phyloP scores from a whole-genome alignment of 495 filamentous ascomycete genomes.

The Neurospora sp. region DNA sequence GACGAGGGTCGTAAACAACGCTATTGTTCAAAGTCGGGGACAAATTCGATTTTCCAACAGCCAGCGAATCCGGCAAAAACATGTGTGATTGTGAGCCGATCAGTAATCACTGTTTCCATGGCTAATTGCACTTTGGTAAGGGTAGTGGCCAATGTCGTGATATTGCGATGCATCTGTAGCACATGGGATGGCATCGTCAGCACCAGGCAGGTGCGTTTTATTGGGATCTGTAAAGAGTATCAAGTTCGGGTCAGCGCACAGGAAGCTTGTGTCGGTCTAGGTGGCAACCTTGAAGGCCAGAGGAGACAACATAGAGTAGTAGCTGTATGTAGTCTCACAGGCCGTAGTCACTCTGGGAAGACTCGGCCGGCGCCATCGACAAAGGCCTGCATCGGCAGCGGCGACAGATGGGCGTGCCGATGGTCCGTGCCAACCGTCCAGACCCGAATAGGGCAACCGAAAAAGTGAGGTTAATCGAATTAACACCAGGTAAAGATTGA shows the following conservation, averaged over 20 bases:
- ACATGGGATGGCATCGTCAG: neutral
- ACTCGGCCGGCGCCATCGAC: neutral
- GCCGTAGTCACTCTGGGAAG: neutral
- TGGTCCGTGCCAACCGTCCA: neutral
- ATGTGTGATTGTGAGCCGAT: neutral
- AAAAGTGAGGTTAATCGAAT: neutral
- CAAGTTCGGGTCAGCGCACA: neutral
- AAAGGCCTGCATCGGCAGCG: neutral
- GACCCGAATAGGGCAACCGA: neutral
- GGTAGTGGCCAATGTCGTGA: neutral
- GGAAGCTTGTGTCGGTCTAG: neutral
- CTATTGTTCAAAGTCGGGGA: neutral
- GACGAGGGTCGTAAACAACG: neutral
- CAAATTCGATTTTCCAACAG: neutral
- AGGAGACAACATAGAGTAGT: neutral
- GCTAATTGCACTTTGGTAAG: neutral
- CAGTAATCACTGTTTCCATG: neutral
- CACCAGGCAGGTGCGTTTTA: neutral
- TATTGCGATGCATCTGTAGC: neutral
- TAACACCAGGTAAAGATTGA: neutral
- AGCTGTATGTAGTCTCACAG: neutral
- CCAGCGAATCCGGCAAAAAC: neutral
- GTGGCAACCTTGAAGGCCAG: neutral
- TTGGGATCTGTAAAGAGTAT: neutral
- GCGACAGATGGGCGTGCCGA: neutral